Base-by-base conservation (phyloP, 495 filamentous ascomycete species). In the Chaetomium tenue region DNA sequence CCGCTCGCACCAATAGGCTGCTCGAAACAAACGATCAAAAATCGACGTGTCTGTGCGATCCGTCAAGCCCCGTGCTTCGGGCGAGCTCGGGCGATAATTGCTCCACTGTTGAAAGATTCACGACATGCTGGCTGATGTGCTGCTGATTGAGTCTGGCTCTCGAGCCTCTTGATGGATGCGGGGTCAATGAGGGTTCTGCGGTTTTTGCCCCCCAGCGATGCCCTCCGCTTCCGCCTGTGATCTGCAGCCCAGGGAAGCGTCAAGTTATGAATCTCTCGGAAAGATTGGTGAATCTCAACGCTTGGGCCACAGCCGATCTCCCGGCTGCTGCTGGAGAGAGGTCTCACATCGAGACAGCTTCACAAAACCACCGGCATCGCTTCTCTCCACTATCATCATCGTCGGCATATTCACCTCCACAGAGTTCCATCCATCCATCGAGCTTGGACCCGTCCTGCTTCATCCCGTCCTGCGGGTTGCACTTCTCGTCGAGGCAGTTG, bases 131-230 rank as follows among this genome's bases (percentile, higher is more conserved):
- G 33, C 5, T 37, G 33, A 37, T 37, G 28, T 30, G n/a, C 2
- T 55, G 20, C 11, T 16, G 22, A 39, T 28, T 15, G 22, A 39
- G 42, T 15, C 16, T 33, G 53, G 54, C 68, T 63, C 70, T 72
- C 72, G 61, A 69, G 72, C 70, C 70, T 70, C 68, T 66, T 66
- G 26, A 12, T 54, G 42, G 59, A 56, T 70, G 72, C 68, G 69
- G 69, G 69, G 69, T 73, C 37, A 39, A 59, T n/a, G 16, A n/a
- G 18, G 39, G 12, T 26, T 28, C 7, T 18, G 52, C 25, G n/a
- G 52, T 28, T n/a, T 37, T 37, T 55, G 52, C 28, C 3, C 7
- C 26, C 51, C 28, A 3, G 28, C 52, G 6, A 57, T 15, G 25
- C 54, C 54, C 16, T 23, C 11, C 23, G 3, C 54, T 25, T 40